Base-by-base conservation (phyloP, 1,284 basidiomycete genomes). In the Ganoderma resinaceum region DNA sequence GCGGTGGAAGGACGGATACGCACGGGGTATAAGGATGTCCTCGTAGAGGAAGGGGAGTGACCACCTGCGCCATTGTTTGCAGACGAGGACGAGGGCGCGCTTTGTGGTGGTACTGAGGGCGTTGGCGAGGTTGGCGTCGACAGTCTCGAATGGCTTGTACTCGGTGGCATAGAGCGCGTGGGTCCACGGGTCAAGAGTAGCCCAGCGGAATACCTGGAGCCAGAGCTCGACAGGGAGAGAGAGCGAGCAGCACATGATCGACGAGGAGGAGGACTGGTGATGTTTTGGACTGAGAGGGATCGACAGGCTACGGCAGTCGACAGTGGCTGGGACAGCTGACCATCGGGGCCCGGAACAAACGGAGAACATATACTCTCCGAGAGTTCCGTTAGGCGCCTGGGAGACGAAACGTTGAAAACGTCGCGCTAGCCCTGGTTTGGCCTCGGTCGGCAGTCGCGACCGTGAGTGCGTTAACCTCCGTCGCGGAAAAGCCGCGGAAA, bases 1-100 rank as follows among this genome's bases (percentile, higher is more conserved):
- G 66, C 75, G 70, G 66, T 77, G 77, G 59, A 86, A 79, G 26
- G 64, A 58, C 33, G 46, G 63, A 61, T 70, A 64, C 40, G 75
- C 79, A 31, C 72, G 74, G 46, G 76, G 77, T 63, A 91, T 78
- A 62, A 78, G 77, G 64, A 91, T 76, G 70, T 90, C 87, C 72
- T 85, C 84, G 76, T 88, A 90, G 12, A 91, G 78, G 38, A 86
- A 78, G 35, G 76, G 76, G 18, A 76, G 78, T 1, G 83, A 79
- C 73, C 88, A 82, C 14, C 73, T 70, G 31, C 80, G 81, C 89
- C 89, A 91, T 58, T 80, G 78, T 60, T 83, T 84, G 76, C 89
- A 91, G 35, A 91, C 89, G 62, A 82, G 80, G 52, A 84, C 82
- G 63, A 90, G 78, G 9, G 81, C 76, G 53, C 77, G 74, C 75